Conservation (phyloP, 169 alveolate genomes). For the Eimeria tenella region DNA sequence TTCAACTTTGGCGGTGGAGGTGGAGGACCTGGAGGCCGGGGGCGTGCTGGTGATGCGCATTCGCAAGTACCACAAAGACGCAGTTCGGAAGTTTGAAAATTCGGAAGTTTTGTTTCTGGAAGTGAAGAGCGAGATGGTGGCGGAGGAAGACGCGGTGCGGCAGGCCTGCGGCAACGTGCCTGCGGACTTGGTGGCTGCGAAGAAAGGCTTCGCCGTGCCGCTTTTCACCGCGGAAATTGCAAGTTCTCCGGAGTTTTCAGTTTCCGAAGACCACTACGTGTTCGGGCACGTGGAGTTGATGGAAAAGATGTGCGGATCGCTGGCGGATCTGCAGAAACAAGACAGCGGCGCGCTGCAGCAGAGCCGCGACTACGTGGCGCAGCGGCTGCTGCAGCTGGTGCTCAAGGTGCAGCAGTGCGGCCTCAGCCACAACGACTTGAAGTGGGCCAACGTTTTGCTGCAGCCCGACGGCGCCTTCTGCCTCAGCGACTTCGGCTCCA, state of each 20-base stretch:
- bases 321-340: not conserved
- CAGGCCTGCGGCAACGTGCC: slow-evolving; percentile 30
- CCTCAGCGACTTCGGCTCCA: not conserved
- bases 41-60: slow-evolving; percentile 63
- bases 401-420: slow-evolving; percentile 44
- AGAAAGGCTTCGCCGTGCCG: slow-evolving; percentile 45
- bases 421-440: slow-evolving; percentile 40
- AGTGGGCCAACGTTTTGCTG: slow-evolving; percentile 45
- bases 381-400: not conserved
- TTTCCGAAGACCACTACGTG: not conserved
- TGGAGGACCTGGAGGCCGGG: not conserved
- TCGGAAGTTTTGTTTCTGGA: not conserved
- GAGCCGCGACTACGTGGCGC: slow-evolving; percentile 12
- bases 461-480: slow-evolving; percentile 27
- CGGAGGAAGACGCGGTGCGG: slow-evolving; percentile 1
- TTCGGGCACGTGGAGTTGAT: slow-evolving; percentile 22
- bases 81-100: not conserved
- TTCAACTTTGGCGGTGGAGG: slow-evolving; percentile 21
- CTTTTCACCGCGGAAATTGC: slow-evolving; percentile 42
- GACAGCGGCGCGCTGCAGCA: not conserved
- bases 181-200: slow-evolving; percentile 7
- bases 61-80: not conserved
- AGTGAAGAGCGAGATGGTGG: not conserved
- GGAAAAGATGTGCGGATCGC: not conserved
- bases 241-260: not conserved